Evolutionary conservation across 306 rosid genomes (phyloP), one percentile per base, ranked within the genome.

Genomic region (Quercus dentata): DNA sequence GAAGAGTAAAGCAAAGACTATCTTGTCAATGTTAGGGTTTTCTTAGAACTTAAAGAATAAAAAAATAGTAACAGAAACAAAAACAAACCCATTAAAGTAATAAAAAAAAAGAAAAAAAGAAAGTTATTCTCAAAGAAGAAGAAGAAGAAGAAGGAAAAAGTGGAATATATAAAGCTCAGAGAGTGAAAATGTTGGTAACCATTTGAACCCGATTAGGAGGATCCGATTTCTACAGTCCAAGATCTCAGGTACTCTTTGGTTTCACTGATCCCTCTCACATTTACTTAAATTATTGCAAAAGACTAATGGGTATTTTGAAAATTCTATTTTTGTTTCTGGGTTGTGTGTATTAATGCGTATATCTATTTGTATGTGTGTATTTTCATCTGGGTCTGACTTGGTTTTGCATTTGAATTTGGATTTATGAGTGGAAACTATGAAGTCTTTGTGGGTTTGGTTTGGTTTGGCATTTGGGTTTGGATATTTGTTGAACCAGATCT

Each of bases 1-100:
- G 84, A 88, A 79, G 97, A 88, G 93, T 88, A 90, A 88, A 91
- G 91, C 93, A 78, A 85, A 92, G 78, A 88, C 90, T 81, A 89
- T 86, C 85, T 79, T 89, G 85, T 83, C 97, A 86, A 85, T 88
- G 88, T 86, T 78, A 79, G 94, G 94, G 92, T 90, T 91, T 86
- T 88, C 89, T 83, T 89, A 76, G 76, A 85, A 80, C 85, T 79
- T 76, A 35, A 23, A 75, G 56, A 49, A 49, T 49, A 49, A 49
- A 49, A 46, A 49, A 49, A 49, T 49, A 12, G 54, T 49, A 49
- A 49, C 8, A 80, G 7, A 28, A 49, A 11, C 13, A 56, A 73
- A 58, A 4, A 63, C 25, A 79, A 75, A 52, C 69, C 77, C 80
- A 71, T 70, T 70, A 67, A 27, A 64, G 78, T 76, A 81, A 61